Evolutionary conservation across 495 filamentous ascomycete species (phyloP).

Genomic region (Parachaetomium inaequale): DNA sequence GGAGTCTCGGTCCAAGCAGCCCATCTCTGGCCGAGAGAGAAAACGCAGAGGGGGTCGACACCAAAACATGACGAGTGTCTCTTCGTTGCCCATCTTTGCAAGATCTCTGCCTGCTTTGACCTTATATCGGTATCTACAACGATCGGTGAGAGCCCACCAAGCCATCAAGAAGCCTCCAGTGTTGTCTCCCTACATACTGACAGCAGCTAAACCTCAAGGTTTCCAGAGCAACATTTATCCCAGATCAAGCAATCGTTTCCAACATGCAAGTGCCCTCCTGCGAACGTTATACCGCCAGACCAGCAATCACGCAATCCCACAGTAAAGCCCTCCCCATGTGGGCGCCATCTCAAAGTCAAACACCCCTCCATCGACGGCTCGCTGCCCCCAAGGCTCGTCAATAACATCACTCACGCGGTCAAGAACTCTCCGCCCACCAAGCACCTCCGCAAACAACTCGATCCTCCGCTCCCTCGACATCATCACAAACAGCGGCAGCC

Average conservation of each 20-base stretch:
- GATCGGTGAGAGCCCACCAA: not conserved
- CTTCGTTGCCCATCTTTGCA: not conserved
- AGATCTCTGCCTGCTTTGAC: not conserved
- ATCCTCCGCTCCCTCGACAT: constrained; percentile 52
- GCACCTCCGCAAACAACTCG: constrained; percentile 40
- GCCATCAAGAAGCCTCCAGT: not conserved
- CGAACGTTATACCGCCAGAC: not conserved
- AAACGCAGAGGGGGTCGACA: not conserved
- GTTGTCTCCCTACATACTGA: not conserved
- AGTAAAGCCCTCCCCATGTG: not conserved
- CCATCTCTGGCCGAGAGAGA: not conserved
- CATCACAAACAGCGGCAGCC: constrained; percentile 54
- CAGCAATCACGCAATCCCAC: not conserved
- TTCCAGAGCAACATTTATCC: not conserved
- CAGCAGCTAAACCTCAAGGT: not conserved
- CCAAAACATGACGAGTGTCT: not conserved
- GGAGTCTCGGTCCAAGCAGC: constrained; percentile 43
- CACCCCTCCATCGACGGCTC: not conserved
- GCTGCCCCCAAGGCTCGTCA: constrained; percentile 34
- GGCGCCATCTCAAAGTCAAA: not conserved
- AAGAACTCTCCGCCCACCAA: constrained; percentile 54
- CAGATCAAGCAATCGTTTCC: constrained; percentile 8
- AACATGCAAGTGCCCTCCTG: constrained; percentile 4
- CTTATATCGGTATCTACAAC: not conserved
- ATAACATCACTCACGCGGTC: constrained; percentile 44